These are phyloP conservation scores for Colletotrichum sojae DNA, from an alignment of 2,329 filamentous ascomycete genomes.

Conservation along the genomic window DNA sequence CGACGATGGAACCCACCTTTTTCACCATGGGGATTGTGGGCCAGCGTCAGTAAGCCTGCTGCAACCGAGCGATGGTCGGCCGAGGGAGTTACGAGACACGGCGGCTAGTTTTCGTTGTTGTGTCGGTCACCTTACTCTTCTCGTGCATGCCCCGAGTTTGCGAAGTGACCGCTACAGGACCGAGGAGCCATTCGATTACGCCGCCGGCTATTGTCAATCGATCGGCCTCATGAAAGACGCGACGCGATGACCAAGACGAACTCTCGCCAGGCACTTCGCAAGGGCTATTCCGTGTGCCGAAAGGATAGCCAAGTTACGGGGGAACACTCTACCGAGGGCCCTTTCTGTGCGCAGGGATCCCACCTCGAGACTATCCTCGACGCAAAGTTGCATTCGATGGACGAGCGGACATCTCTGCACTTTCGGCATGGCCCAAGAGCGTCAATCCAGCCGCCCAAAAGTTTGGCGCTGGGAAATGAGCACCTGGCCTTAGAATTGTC, in stretches of 20 bases:
- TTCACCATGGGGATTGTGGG: slow-evolving; percentile 24
- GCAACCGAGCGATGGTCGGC: slow-evolving; percentile 17
- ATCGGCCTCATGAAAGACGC: not conserved
- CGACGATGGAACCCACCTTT: slow-evolving; percentile 6
- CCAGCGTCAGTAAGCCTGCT: slow-evolving; percentile 10
- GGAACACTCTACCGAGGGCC: slow-evolving; percentile 31
- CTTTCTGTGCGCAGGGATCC: slow-evolving; percentile 9
- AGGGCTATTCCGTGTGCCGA: not conserved
- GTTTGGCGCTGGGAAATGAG: slow-evolving; percentile 18
- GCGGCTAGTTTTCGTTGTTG: not conserved
- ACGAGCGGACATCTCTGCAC: slow-evolving; percentile 21
- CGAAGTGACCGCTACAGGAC: not conserved
- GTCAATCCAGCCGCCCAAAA: not conserved
- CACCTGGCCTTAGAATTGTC: slow-evolving; percentile 7
- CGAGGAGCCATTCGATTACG: not conserved
- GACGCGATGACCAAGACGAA: not conserved
- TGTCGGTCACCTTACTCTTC: not conserved
- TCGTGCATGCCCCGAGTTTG: not conserved
- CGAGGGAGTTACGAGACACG: slow-evolving; percentile 12
- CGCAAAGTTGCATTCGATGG: slow-evolving; percentile 24
- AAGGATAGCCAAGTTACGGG: slow-evolving; percentile 9
- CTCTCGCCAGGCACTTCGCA: not conserved
- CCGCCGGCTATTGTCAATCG: not conserved
- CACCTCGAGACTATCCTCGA: not conserved
- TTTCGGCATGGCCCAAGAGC: slow-evolving; percentile 19